A percentile compares a stretch with the other conserved stretches of the same genome.
These are phyloP conservation scores for Xylaria sp. DNA, from an alignment of 2,329 filamentous ascomycete genomes.

Conservation along the genomic window DNA sequence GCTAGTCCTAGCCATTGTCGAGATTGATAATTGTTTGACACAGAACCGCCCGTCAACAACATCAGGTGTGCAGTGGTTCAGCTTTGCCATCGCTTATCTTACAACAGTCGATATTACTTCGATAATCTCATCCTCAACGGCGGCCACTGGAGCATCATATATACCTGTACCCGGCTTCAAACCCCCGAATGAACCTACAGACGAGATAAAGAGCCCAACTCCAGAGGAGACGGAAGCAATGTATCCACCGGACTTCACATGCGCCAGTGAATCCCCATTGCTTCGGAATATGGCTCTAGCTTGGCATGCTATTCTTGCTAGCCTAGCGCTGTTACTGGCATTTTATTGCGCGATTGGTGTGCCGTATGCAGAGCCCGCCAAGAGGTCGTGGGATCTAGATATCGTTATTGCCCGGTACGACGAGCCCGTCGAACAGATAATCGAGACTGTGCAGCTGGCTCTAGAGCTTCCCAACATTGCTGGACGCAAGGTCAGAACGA, in stretches of 20 bases:
- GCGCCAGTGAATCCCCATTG: slow-evolving; percentile 8
- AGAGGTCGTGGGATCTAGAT: slow-evolving; percentile 36
- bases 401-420: slow-evolving; percentile 41
- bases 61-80: slow-evolving; percentile 33
- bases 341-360: slow-evolving; percentile 28
- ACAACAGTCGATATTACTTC: slow-evolving; percentile 29
- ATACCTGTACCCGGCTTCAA: slow-evolving; percentile 28
- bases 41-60: slow-evolving; percentile 37
- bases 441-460: slow-evolving; percentile 33
- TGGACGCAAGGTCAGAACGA: slow-evolving; percentile 36
- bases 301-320: slow-evolving; percentile 32
- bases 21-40: slow-evolving; percentile 34
- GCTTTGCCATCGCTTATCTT: slow-evolving; percentile 35
- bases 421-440: slow-evolving; percentile 38
- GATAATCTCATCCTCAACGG: slow-evolving; percentile 10
- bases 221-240: slow-evolving; percentile 34
- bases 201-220: slow-evolving; percentile 29
- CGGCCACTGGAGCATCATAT: slow-evolving; percentile 22
- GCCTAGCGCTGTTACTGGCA: slow-evolving; percentile 28
- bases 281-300: slow-evolving; percentile 27
- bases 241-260: slow-evolving; percentile 10
- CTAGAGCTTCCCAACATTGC: slow-evolving; percentile 35
- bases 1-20: slow-evolving; percentile 34
- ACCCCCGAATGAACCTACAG: slow-evolving; percentile 15
- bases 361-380: slow-evolving; percentile 22